Base-by-base conservation (phyloP, 2,329 filamentous ascomycete genomes). In the Talaromyces rugulosus region DNA sequence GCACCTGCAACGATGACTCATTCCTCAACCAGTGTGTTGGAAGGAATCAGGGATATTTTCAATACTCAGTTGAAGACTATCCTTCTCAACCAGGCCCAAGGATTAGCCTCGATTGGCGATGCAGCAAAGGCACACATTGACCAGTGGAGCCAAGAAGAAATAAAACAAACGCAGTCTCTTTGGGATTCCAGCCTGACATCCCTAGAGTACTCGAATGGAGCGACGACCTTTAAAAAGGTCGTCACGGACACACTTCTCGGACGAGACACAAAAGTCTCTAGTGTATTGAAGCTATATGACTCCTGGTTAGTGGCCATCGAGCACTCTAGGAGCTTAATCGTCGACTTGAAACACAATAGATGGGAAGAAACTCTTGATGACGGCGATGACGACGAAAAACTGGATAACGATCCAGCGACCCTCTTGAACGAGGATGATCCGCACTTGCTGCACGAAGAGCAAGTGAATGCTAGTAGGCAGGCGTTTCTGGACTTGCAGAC, bases 301-400 rank as follows among this genome's bases (percentile, higher is more conserved):
- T 82, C 82, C 1, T 97, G 93, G 92, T 84, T 87, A 53, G 80
- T 81, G n/a, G 84, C 88, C 5, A 85, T 96, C n/a, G 84, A 88
- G 63, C 85, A 63, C 34, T 67, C 72, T 7, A 68, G 65, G 28
- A 66, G 68, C 14, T 68, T 69, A 44, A 73, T 77, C 33, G 69
- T 75, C 12, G 74, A 71, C 2, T 64, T 77, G n/a, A 70, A 72
- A 56, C 68, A 68, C 28, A 66, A 69, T 14, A 74, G 70, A 59
- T 78, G 75, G 74, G 70, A 72, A 28, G 73, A 77, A 61, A 65
- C 75, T 30, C 63, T 77, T 16, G 75, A 78, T n/a, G 74, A 77
- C 40, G 72, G 72, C 6, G 72, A 75, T 50, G 72, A 75, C 4
- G 76, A 76, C 27, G 75, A 60, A 54, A 59, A 78, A n/a, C 64